Conservation (phyloP, 1,284 basidiomycete species). For the Pascua sp. region DNA sequence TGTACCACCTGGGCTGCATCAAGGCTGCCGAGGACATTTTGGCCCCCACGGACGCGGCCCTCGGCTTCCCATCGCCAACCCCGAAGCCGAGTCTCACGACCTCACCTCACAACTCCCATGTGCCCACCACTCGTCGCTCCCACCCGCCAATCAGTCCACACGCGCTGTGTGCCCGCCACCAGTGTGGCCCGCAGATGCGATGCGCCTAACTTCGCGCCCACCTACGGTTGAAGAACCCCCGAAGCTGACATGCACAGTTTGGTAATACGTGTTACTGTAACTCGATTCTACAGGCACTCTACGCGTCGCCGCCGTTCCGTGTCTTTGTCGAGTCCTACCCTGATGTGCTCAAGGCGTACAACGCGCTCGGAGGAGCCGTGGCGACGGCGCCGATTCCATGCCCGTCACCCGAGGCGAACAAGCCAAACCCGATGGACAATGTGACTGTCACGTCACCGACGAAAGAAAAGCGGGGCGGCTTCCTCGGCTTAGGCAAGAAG, state of each 20-base stretch:
- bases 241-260: constrained; percentile 54
- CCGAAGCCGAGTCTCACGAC: too few species aligned
- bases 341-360: constrained; percentile 36
- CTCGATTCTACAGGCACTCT: constrained; percentile 93
- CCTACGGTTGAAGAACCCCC: neutral
- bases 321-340: constrained; percentile 65
- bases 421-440: constrained; percentile 17
- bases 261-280: constrained; percentile 93
- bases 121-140: too few species aligned
- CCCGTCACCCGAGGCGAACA: constrained; percentile 9
- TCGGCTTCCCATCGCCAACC: too few species aligned
- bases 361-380: constrained; percentile 32
- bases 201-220: too few species aligned
- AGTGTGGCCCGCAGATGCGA: too few species aligned
- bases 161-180: too few species aligned
- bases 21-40: too few species aligned
- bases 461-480: constrained; percentile 25
- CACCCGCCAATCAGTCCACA: too few species aligned
- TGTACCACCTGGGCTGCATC: too few species aligned
- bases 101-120: too few species aligned
- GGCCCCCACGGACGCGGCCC: too few species aligned
- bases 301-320: constrained; percentile 78
- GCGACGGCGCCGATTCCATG: constrained; percentile 13
- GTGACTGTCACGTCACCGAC: constrained; percentile 5
- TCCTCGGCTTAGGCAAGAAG: constrained; percentile 18